phyloP scores from a whole-genome alignment of 768 basidiomycete species.

The Phylloporus sp. region DNA sequence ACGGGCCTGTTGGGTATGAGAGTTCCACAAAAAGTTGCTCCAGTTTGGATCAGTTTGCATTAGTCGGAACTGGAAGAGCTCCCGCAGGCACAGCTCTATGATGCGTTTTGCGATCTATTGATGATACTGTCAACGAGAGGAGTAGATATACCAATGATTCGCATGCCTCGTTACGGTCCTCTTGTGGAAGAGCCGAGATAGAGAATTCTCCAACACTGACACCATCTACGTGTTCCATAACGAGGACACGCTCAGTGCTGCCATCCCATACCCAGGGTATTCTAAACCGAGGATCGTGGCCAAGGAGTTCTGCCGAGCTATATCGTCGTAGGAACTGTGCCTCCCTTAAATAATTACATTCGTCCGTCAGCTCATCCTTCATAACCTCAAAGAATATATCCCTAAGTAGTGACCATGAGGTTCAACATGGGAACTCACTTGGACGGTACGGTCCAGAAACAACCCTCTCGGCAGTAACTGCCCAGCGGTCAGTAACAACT shows the following conservation, averaged over 20 bases:
- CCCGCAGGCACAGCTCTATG: slow-evolving; percentile 81
- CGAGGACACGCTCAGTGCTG: slow-evolving; percentile 78
- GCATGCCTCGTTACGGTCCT: slow-evolving; percentile 69
- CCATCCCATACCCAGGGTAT: slow-evolving; percentile 86
- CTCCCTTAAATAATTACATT: slow-evolving; percentile 88
- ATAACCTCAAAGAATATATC: slow-evolving; percentile 55
- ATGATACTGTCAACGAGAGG: neutral
- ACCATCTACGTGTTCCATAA: slow-evolving; percentile 85
- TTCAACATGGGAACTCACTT: slow-evolving; percentile 38
- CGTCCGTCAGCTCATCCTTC: slow-evolving; percentile 85
- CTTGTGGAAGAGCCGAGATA: slow-evolving; percentile 52
- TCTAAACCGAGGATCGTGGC: slow-evolving; percentile 63
- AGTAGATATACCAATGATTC: neutral
- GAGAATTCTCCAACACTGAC: slow-evolving; percentile 70
- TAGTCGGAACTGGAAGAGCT: slow-evolving; percentile 83
- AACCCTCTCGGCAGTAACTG: slow-evolving; percentile 81
- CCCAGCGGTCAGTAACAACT: slow-evolving; percentile 75
- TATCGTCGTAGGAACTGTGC: slow-evolving; percentile 68
- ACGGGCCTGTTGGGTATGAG: slow-evolving; percentile 53
- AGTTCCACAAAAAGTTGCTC: slow-evolving; percentile 94
- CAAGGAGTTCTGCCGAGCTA: slow-evolving; percentile 45
- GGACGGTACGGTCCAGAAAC: slow-evolving; percentile 84
- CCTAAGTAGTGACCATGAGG: neutral
- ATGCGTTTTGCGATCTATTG: slow-evolving; percentile 77
- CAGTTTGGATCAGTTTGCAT: slow-evolving; percentile 99